phyloP scores from a whole-genome alignment of 306 rosid species.

The Elaeagnus macrophylla region DNA sequence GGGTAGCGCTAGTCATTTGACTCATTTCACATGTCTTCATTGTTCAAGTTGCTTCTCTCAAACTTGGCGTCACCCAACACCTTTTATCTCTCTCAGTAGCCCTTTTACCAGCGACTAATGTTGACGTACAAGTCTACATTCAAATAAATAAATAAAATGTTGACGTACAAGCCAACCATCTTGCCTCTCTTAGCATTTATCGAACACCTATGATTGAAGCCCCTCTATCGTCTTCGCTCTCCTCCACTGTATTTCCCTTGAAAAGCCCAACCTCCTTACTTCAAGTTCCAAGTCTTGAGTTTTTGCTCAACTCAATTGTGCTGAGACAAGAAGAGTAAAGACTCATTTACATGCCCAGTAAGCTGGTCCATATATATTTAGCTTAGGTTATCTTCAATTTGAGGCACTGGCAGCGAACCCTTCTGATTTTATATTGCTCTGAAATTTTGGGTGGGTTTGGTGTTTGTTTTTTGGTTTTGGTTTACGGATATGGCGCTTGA shows the following conservation, averaged over 20 bases:
- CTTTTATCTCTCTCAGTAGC: too few relatives aligned
- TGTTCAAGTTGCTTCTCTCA: slow-evolving; percentile 2
- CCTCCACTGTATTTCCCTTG: too few relatives aligned
- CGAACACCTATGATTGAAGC: background rate
- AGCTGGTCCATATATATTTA: background rate
- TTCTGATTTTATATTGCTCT: background rate
- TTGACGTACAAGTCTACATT: background rate
- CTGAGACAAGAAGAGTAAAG: too few relatives aligned
- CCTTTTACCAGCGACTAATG: background rate
- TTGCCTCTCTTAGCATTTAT: background rate
- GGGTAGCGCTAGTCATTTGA: background rate
- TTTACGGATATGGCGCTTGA: slow-evolving; percentile 32
- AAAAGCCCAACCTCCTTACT: background rate
- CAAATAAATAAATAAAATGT: too few relatives aligned
- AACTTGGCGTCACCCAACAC: background rate
- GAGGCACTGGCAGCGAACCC: background rate
- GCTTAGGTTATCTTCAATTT: background rate
- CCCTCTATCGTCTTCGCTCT: background rate
- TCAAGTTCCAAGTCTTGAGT: background rate
- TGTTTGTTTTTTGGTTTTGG: background rate
- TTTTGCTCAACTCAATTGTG: background rate
- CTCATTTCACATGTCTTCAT: background rate
- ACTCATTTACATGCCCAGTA: too few relatives aligned
- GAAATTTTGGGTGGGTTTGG: slow-evolving; percentile 13
- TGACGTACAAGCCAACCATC: background rate